Conservation (phyloP, 75 land plant genomes). For the Pinus taeda region DNA sequence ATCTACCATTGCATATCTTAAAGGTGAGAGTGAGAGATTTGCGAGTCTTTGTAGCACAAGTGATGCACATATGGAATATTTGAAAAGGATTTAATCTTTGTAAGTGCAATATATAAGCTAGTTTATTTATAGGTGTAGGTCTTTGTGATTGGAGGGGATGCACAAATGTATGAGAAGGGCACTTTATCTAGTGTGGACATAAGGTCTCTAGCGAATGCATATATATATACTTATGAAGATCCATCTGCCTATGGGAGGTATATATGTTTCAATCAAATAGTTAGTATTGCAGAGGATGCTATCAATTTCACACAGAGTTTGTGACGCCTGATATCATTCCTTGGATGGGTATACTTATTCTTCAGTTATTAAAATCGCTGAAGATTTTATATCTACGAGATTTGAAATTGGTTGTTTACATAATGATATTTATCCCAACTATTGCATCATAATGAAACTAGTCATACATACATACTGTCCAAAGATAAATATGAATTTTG, state of each 20-base stretch:
- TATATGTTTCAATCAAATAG: constrained; percentile 63
- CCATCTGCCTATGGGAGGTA: constrained; percentile 69
- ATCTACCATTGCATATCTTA: constrained; percentile 20
- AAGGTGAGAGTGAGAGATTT: neutral
- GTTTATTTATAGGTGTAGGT: too few species aligned
- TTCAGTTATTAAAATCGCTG: too few species aligned
- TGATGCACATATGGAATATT: too few species aligned
- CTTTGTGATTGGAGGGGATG: constrained; percentile 28
- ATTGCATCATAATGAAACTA: too few species aligned
- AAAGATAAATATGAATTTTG: too few species aligned
- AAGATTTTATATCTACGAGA: too few species aligned
- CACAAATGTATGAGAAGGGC: constrained; percentile 71
- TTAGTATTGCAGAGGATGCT: constrained; percentile 52
- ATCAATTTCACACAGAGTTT: constrained; percentile 34
- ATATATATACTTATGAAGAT: constrained; percentile 55
- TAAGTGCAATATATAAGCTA: too few species aligned
- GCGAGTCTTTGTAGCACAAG: too few species aligned
- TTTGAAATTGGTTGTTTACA: too few species aligned
- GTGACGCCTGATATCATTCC: constrained; percentile 18
- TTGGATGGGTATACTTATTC: constrained; percentile 1
- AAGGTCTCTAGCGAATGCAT: constrained; percentile 66
- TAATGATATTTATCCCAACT: too few species aligned
- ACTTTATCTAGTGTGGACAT: constrained; percentile 65
- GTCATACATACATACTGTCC: too few species aligned
- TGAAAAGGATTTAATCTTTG: too few species aligned